Evolutionary conservation across 2,329 filamentous ascomycete species (phyloP).

Genomic region (Penicillium sp.): DNA sequence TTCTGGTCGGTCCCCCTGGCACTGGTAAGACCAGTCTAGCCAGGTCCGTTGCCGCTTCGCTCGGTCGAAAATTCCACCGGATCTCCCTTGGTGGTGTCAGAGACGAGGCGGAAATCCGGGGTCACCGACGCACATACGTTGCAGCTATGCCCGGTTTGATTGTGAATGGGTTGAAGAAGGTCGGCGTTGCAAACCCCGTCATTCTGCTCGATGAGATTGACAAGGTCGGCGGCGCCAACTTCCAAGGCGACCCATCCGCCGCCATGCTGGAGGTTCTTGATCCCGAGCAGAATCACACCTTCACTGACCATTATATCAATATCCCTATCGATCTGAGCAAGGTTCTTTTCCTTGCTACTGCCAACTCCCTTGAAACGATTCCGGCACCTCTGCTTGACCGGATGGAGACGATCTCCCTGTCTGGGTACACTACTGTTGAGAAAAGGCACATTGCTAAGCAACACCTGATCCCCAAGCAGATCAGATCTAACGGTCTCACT

Average conservation of each 20-base stretch:
- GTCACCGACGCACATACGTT: constrained; percentile 92
- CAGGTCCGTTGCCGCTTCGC: constrained; percentile 84
- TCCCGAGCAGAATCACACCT: constrained; percentile 92
- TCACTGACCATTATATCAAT: constrained; percentile 94
- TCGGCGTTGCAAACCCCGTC: constrained; percentile 91
- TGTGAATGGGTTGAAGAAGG: constrained; percentile 90
- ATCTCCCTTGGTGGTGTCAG: constrained; percentile 94
- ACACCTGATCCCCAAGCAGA: constrained; percentile 95
- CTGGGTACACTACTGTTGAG: constrained; percentile 94
- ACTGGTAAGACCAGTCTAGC: constrained; percentile 95
- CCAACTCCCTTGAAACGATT: constrained; percentile 92
- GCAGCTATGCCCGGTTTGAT: constrained; percentile 98
- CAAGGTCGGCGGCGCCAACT: constrained; percentile 86
- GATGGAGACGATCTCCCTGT: constrained; percentile 93
- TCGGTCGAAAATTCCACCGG: constrained; percentile 93
- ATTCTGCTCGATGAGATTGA: constrained; percentile 97
- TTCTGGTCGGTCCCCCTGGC: constrained; percentile 88
- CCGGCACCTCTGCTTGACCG: constrained; percentile 89
- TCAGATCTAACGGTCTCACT: constrained; percentile 80
- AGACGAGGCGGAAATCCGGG: constrained; percentile 94
- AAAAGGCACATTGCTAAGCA: constrained; percentile 91
- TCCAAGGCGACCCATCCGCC: constrained; percentile 92
- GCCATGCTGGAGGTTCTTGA: constrained; percentile 98
- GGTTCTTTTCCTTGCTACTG: constrained; percentile 95
- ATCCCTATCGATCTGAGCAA: constrained; percentile 95